Evolutionary conservation across 2,329 filamentous ascomycete species (phyloP).

Genomic region (Colletotrichum sp.): DNA sequence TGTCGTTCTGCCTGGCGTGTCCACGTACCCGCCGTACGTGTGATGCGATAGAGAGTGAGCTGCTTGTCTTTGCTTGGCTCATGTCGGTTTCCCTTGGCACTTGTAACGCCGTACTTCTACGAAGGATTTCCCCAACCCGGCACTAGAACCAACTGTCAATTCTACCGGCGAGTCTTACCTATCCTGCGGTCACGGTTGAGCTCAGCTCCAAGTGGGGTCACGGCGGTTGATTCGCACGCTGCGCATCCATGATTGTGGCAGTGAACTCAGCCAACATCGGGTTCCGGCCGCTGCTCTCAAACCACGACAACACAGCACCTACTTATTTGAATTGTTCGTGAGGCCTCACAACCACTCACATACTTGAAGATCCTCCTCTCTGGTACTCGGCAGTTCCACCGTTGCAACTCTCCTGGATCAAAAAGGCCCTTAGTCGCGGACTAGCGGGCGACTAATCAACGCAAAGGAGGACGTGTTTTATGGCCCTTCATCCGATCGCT

Average conservation of each 20-base stretch:
- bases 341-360: neutral
- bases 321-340: neutral
- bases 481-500: conserved; percentile 15
- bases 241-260: neutral
- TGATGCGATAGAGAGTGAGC: neutral
- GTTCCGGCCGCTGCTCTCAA: neutral
- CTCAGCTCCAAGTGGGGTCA: conserved; percentile 3
- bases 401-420: neutral
- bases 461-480: conserved; percentile 4
- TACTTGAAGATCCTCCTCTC: neutral
- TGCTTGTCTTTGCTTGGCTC: neutral
- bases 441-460: conserved; percentile 1
- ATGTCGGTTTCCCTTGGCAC: neutral
- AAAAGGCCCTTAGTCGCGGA: neutral
- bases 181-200: neutral
- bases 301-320: neutral
- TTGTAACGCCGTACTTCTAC: neutral
- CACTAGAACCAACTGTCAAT: neutral
- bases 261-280: neutral
- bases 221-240: neutral
- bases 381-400: neutral
- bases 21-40: neutral
- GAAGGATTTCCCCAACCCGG: neutral
- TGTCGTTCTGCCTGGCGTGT: neutral
- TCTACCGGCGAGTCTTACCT: neutral